Evolutionary conservation across 805 yeast genomes (phyloP).

Genomic region (Candida berthetii): DNA sequence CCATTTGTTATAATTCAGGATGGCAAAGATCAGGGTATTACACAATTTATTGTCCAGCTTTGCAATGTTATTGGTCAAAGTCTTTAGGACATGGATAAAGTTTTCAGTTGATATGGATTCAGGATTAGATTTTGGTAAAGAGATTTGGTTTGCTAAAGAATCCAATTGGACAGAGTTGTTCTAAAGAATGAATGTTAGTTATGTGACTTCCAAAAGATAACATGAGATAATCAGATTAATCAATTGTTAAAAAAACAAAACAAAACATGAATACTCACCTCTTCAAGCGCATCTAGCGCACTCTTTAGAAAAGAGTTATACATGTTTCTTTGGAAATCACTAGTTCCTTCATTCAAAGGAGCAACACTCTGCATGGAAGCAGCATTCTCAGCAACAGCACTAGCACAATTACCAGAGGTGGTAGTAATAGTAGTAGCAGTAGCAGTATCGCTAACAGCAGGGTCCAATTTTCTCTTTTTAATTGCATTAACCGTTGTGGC

Average conservation of each 20-base stretch:
- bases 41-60: slow-evolving; percentile 47
- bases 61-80: slow-evolving; percentile 58
- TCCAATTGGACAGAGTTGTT: slow-evolving; percentile 50
- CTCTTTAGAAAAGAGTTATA: slow-evolving; percentile 46
- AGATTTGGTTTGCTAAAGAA: slow-evolving; percentile 52
- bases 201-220: too few relatives aligned
- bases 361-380: too few relatives aligned
- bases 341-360: not conserved
- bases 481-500: slow-evolving; percentile 1
- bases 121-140: slow-evolving; percentile 41
- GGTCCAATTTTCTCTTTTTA: slow-evolving; percentile 7
- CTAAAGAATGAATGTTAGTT: slow-evolving; percentile 18
- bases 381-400: too few relatives aligned
- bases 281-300: slow-evolving; percentile 66
- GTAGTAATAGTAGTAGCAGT: too few relatives aligned
- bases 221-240: too few relatives aligned
- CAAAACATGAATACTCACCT: slow-evolving; percentile 28
- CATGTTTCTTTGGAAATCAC: slow-evolving; percentile 27
- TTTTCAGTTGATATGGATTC: slow-evolving; percentile 51
- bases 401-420: too few relatives aligned
- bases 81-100: slow-evolving; percentile 47
- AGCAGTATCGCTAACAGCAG: slow-evolving; percentile 1
- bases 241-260: too few relatives aligned
- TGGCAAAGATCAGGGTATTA: slow-evolving; percentile 47
- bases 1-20: slow-evolving; percentile 61